These are phyloP conservation scores for Sclerotinia minor DNA, from an alignment of 2,329 filamentous ascomycete species.

Conservation along the genomic window DNA sequence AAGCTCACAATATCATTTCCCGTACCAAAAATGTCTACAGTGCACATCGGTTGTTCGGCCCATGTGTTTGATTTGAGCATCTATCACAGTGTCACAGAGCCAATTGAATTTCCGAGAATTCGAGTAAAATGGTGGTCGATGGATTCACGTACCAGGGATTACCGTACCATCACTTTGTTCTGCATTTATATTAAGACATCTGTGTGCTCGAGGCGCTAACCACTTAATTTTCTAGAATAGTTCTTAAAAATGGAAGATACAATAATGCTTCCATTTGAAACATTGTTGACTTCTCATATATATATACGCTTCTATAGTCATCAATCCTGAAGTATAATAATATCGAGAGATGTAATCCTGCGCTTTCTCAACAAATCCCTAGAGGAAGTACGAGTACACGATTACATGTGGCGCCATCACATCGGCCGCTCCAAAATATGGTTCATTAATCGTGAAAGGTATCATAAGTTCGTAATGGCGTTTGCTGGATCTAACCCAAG, in stretches of 20 bases:
- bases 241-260: neutral
- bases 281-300: neutral
- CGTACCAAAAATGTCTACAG: no score
- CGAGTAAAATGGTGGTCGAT: no score
- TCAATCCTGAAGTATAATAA: neutral
- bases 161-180: no score
- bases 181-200: neutral
- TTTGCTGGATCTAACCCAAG: neutral
- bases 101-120: no score
- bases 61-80: neutral
- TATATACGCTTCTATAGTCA: neutral
- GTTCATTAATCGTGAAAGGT: slow-evolving; percentile 8
- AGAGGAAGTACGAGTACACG: neutral
- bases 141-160: no score
- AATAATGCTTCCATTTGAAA: neutral
- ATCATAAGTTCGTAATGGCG: slow-evolving; percentile 11
- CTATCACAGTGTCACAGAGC: no score
- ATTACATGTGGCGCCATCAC: neutral
- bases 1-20: no score
- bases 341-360: neutral
- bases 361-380: neutral
- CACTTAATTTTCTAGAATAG: neutral
- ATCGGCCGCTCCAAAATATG: neutral
- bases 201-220: slow-evolving; percentile 1
- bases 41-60: neutral